phyloP scores from a whole-genome alignment of 345 rosid genomes.

The Bruguiera sexangula region DNA sequence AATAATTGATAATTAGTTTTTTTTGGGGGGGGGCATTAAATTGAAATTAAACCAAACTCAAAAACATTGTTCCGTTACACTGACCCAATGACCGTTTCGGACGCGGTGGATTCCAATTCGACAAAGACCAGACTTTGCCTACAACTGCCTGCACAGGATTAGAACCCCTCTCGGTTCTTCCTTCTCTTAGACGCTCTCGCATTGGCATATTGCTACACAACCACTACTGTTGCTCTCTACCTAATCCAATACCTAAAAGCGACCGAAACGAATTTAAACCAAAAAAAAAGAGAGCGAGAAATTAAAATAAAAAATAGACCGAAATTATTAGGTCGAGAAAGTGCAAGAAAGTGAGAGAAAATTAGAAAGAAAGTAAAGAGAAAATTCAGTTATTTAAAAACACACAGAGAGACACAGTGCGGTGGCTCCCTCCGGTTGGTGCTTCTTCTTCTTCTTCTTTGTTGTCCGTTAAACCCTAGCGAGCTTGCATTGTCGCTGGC shows the following conservation, averaged over 20 bases:
- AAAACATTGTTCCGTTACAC: background rate
- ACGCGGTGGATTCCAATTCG: constrained; percentile 32
- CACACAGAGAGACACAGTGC: background rate
- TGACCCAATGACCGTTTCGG: background rate
- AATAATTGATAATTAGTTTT: too few species aligned
- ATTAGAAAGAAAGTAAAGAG: constrained; percentile 7
- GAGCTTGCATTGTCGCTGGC: background rate
- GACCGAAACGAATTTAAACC: too few species aligned
- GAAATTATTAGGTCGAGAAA: constrained; percentile 2
- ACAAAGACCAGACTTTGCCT: constrained; percentile 12
- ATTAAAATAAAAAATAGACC: background rate
- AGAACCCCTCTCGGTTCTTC: constrained; percentile 17
- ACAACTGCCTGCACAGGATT: constrained; percentile 24
- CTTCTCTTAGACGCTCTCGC: background rate
- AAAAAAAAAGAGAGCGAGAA: background rate
- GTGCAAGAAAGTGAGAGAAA: constrained; percentile 21
- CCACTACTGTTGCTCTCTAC: constrained; percentile 29
- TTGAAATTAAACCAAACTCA: background rate
- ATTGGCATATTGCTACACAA: constrained; percentile 22
- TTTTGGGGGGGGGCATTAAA: background rate
- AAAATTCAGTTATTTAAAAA: background rate
- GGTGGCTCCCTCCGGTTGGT: constrained; percentile 30
- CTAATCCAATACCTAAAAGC: constrained; percentile 32
- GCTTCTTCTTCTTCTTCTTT: constrained; percentile 33
- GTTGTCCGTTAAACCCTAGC: constrained; percentile 23